Base-by-base conservation (phyloP, 805 yeast genomes). In the Candida verbasci region DNA sequence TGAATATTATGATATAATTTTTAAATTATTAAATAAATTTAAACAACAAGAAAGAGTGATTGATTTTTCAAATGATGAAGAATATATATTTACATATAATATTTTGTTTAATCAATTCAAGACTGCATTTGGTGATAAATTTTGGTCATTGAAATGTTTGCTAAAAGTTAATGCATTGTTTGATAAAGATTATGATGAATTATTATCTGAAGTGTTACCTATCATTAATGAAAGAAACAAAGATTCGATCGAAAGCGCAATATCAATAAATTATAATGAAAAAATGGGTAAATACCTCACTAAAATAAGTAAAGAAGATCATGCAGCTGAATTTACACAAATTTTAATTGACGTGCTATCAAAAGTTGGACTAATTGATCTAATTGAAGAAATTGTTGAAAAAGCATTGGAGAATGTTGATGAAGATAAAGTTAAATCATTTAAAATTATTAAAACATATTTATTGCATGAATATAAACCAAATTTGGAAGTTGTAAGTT, bases 1-100 rank as follows among this genome's bases (percentile, higher is more conserved):
- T 6, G 22, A 20, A 20, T 81, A 77, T 48, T 83, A 75, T 45
- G 39, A 41, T 2, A 32, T 48, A 8, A 34, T 67, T 14, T 35
- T 37, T 2, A 37, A 45, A 1, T 48, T 66, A 21, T 54, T 66
- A 22, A 11, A 36, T 3, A 24, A 12, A 6, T 29, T 30, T 10
- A 24, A 12, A 10, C 14, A 15, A 9, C 15, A 22, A 11, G 10
- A 11, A 3, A 29, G 14, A 14, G 39, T 39, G 3, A 17, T 39
- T 12, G 41, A 38, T 27, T 38, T 41, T 15, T 20, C n/a, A 8
- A 35, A 31, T 21, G 28, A 18, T 7, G 35, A 34, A 6, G 44
- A 34, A n/a, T 37, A 29, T 30, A 18, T 27, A 9, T 37, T 28
- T 21, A 20, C 31, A 11, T 20, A n/a, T 18, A 22, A 30, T 9